Evolutionary conservation across 148 eudicot species (phyloP).

Genomic region (Amaranthus hypochondriacus): DNA sequence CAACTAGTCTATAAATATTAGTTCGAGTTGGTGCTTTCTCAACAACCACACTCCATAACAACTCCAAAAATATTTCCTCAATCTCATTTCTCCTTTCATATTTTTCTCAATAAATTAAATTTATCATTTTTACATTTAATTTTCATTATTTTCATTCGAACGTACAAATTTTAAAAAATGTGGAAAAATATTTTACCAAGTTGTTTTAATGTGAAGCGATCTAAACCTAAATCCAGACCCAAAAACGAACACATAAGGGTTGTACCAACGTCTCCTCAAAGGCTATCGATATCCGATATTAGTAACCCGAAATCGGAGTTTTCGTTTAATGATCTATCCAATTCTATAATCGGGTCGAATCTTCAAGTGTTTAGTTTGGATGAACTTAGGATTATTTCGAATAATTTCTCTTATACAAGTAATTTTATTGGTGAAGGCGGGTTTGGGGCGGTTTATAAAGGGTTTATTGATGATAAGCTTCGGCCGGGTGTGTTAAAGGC

Average conservation of each 20-base stretch:
- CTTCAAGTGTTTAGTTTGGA: constrained; percentile 56
- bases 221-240: constrained; percentile 5
- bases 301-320: constrained; percentile 52
- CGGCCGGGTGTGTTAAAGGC: constrained; percentile 54
- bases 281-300: constrained; percentile 61
- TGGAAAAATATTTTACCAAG: constrained; percentile 30
- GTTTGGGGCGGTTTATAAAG: constrained; percentile 87
- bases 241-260: constrained; percentile 15
- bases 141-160: no score
- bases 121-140: background rate
- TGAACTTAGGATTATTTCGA: constrained; percentile 66
- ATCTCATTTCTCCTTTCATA: background rate
- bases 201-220: constrained; percentile 37
- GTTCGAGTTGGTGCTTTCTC: background rate
- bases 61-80: background rate
- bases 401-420: constrained; percentile 43
- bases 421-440: constrained; percentile 92
- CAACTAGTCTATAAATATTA: constrained; percentile 13
- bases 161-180: background rate
- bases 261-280: constrained; percentile 31
- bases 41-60: constrained; percentile 18
- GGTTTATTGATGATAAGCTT: constrained; percentile 59
- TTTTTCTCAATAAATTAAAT: background rate
- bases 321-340: constrained; percentile 51
- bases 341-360: constrained; percentile 51